phyloP scores from a whole-genome alignment of 495 filamentous ascomycete species.

The Xylaria curta region DNA sequence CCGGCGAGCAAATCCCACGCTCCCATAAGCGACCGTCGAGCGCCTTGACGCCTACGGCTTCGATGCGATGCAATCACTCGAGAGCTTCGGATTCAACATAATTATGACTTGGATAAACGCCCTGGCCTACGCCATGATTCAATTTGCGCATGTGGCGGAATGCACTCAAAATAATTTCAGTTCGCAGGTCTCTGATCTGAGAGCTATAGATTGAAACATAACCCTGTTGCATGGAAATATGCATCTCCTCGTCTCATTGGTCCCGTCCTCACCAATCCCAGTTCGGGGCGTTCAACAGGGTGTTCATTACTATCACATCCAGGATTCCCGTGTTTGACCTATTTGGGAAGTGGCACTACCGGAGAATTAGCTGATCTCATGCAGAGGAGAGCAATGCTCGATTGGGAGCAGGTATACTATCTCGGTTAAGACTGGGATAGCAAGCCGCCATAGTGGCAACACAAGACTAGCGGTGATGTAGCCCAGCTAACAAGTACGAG shows the following conservation, averaged over 20 bases:
- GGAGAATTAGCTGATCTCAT: slow-evolving; percentile 21
- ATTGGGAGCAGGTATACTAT: slow-evolving; percentile 11
- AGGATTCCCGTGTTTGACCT: not conserved
- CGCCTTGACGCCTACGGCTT: not conserved
- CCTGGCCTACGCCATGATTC: not conserved
- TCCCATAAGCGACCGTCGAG: not conserved
- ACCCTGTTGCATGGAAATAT: slow-evolving; percentile 1
- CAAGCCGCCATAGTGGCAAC: not conserved
- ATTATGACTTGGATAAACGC: slow-evolving; percentile 11
- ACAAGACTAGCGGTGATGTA: slow-evolving; percentile 6
- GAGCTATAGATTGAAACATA: slow-evolving; percentile 5
- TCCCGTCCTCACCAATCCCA: not conserved
- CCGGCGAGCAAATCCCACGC: not conserved
- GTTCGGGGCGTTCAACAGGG: not conserved
- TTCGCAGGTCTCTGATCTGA: not conserved
- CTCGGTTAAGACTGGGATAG: slow-evolving; percentile 13
- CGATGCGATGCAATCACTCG: not conserved
- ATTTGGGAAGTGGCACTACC: slow-evolving; percentile 6
- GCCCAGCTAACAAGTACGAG: slow-evolving; percentile 1
- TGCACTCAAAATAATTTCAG: not conserved
- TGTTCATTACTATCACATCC: slow-evolving; percentile 13
- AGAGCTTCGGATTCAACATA: not conserved
- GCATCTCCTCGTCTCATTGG: not conserved
- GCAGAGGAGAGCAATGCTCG: slow-evolving; percentile 14
- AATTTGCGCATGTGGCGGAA: slow-evolving; percentile 3